Conservation (phyloP, 257 asterid species). For the Fraxinus anomala region DNA sequence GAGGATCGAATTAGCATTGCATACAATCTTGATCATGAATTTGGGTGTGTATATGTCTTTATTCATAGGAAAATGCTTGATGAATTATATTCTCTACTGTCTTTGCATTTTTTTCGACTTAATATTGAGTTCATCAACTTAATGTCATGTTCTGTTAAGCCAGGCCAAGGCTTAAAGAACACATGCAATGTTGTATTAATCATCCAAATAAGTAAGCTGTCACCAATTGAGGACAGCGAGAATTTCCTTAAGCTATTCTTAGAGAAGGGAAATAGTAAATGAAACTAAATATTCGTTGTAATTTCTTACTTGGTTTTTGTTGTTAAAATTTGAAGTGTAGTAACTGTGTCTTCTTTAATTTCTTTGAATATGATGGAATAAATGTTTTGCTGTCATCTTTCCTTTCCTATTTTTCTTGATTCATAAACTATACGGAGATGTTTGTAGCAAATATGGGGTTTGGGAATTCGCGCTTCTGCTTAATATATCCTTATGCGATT, state of each 20-base stretch:
- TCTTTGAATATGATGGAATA: not conserved
- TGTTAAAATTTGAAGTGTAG: not conserved
- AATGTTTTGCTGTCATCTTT: not conserved
- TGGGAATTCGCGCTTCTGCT: not conserved
- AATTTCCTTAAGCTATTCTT: constrained; percentile 26
- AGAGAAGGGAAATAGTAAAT: not conserved
- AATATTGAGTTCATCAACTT: not conserved
- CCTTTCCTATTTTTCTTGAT: not conserved
- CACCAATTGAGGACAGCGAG: constrained; percentile 77
- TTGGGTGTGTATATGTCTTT: constrained; percentile 60
- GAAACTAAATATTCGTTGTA: not conserved
- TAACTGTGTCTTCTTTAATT: not conserved
- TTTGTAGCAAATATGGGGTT: not conserved
- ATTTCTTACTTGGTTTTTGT: not conserved
- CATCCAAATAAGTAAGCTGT: constrained; percentile 93
- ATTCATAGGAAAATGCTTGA: not conserved
- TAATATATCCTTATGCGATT: no score
- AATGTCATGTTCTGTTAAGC: constrained; percentile 9
- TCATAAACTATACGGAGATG: no score
- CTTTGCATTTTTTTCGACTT: not conserved
- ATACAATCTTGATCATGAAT: constrained; percentile 91
- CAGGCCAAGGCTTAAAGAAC: constrained; percentile 60
- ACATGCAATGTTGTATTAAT: constrained; percentile 88
- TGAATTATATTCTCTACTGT: constrained; percentile 3
- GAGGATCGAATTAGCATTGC: constrained; percentile 94